Percentiles rank a stretch among this genome's conserved stretches.
Conservation (phyloP, 805 yeast genomes). For the Tetrapisispora phaffii region DNA sequence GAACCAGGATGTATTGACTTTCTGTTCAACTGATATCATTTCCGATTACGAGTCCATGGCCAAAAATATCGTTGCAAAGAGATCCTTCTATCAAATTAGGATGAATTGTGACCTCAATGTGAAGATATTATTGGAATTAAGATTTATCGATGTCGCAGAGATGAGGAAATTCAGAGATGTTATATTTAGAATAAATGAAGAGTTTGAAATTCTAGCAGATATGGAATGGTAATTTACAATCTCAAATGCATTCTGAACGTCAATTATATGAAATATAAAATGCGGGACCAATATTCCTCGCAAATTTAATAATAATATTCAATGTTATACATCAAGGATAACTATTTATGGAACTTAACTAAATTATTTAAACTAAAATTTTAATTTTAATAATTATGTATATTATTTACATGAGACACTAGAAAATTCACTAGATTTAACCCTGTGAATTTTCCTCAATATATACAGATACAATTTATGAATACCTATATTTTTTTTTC, state of each 20-base stretch:
- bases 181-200: slow-evolving; percentile 22
- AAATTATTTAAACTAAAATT: no score
- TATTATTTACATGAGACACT: background rate
- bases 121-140: slow-evolving; percentile 16
- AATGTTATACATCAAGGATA: background rate
- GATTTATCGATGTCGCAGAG: slow-evolving; percentile 10
- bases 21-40: slow-evolving; percentile 14
- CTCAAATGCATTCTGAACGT: no score
- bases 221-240: slow-evolving; percentile 11
- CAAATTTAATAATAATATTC: background rate
- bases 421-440: background rate
- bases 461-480: background rate
- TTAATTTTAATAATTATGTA: no score
- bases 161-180: slow-evolving; percentile 17
- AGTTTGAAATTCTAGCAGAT: slow-evolving; percentile 23
- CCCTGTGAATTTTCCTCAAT: background rate
- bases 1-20: background rate
- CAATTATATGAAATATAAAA: background rate
- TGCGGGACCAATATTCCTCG: no score
- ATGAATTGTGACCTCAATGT: slow-evolving; percentile 12
- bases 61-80: slow-evolving; percentile 8
- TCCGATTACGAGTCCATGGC: slow-evolving; percentile 11
- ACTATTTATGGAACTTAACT: background rate
- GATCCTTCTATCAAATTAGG: slow-evolving; percentile 9
- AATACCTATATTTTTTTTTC: background rate